Evolutionary conservation across 176 grass and related monocot genomes (phyloP), one percentile per base, ranked within the genome.

Genomic region (Panicum miliaceum): DNA sequence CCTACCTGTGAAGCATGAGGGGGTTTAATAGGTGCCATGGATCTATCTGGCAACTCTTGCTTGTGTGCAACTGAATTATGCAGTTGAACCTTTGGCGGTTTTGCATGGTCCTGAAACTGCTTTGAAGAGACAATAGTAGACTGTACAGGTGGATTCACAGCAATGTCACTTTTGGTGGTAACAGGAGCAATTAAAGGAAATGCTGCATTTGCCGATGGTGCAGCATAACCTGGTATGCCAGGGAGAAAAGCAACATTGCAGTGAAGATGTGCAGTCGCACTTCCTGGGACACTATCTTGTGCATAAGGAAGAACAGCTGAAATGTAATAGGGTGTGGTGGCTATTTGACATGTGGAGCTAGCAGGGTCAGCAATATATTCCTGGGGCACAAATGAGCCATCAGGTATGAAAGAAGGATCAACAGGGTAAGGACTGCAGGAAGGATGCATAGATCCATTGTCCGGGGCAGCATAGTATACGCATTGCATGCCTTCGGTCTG

Each of bases 371-470:
- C 18, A 73, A 92, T 40, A 78, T 95, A 95, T 68, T 87, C 64
- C 63, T 81, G 88, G 69, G 65, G 48, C 51, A 85, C 20, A 71
- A 82, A 80, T 60, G 88, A 76, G 75, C 88, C 86, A 32, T 99
- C 88, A 9, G 79, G 16, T 7, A 87, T 56, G 25, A 88, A 81
- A 60, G 89, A 80, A 47, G 87, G 59, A 81, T 89, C 79, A 34
- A 88, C 62, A 75, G 85, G 73, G 86, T 96, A 99, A 27, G 85
- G 69, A 29, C 80, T 94, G 77, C 89, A 99, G 36, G 88, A 73
- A 59, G 90, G 45, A 72, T 94, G 91, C 50, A 85, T 22, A 37
- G 89, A 89, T 85, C 83, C 91, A 87, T 89, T 90, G 23, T 93
- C 90, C 50, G 89, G 64, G 42, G 85, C 22, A 0, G 89, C 47